phyloP scores from a whole-genome alignment of 768 basidiomycete species.

The Hypsizygus marmoreus region DNA sequence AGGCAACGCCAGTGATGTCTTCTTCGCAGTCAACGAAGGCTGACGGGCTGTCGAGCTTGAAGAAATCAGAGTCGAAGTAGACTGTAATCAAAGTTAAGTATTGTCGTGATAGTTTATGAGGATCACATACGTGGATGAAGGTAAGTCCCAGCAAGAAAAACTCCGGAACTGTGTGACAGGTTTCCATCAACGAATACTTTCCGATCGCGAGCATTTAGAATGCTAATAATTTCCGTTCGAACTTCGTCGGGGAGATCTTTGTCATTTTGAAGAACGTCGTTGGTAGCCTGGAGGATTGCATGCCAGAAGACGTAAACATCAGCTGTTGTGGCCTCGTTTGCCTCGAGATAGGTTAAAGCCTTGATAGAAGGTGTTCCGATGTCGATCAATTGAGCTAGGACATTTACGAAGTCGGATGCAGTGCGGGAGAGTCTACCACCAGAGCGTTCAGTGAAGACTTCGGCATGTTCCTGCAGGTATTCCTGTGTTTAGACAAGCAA shows the following conservation, averaged over 20 bases:
- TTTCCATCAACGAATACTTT: conserved; percentile 23
- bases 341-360: conserved; percentile 27
- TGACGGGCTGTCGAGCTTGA: conserved; percentile 8
- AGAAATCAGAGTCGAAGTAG: conserved; percentile 18
- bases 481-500: not conserved
- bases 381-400: conserved; percentile 1
- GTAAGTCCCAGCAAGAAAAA: conserved; percentile 24
- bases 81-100: conserved; percentile 6
- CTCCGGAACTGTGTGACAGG: conserved; percentile 13
- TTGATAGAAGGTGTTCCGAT: conserved; percentile 17
- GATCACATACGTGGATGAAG: conserved; percentile 24
- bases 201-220: conserved; percentile 22
- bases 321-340: conserved; percentile 26
- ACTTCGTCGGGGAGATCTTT: conserved; percentile 16
- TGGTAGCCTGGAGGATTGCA: conserved; percentile 21
- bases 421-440: conserved; percentile 1
- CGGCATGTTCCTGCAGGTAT: not conserved
- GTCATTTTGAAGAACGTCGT: conserved; percentile 10
- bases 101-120: not conserved
- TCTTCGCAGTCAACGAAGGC: conserved; percentile 10
- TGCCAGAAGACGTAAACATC: conserved; percentile 34
- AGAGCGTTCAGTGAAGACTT: not conserved
- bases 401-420: conserved; percentile 16
- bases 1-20: conserved; percentile 2
- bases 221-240: conserved; percentile 16